A percentile compares a stretch with the other conserved stretches of the same genome.
Conservation (phyloP, 208 protist species). For the Leptomonas pyrrhocoris region DNA sequence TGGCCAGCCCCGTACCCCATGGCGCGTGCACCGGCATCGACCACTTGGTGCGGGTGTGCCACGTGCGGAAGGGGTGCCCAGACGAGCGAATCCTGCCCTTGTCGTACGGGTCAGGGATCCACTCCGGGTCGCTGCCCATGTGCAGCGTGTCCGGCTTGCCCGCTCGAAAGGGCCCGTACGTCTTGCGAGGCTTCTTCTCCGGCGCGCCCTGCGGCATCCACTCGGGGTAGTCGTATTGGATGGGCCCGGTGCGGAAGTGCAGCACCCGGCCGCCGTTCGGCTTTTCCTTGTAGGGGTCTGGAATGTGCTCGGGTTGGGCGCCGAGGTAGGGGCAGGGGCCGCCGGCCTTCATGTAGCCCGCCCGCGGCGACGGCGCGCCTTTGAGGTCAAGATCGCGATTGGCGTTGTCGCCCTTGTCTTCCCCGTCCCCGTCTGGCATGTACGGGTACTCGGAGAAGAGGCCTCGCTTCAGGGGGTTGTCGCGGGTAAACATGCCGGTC, state of each 20-base stretch:
- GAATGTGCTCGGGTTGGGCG: slow-evolving; percentile 76
- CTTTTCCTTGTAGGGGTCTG: slow-evolving; percentile 81
- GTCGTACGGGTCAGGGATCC: slow-evolving; percentile 87
- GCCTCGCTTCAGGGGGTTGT: slow-evolving; percentile 75
- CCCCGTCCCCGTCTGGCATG: slow-evolving; percentile 69
- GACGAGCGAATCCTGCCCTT: slow-evolving; percentile 61
- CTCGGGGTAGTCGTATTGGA: slow-evolving; percentile 59
- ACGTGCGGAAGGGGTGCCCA: slow-evolving; percentile 80
- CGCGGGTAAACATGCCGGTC: slow-evolving; percentile 69
- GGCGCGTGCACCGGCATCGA: slow-evolving; percentile 86
- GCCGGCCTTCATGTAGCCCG: slow-evolving; percentile 70
- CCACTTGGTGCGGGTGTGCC: slow-evolving; percentile 90
- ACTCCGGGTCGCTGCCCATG: slow-evolving; percentile 76
- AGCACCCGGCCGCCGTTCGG: slow-evolving; percentile 67
- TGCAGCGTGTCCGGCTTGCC: slow-evolving; percentile 59
- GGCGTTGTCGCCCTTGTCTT: slow-evolving; percentile 21
- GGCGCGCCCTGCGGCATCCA: slow-evolving; percentile 88
- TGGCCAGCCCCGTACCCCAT: slow-evolving; percentile 81
- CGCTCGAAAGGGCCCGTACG: slow-evolving; percentile 72
- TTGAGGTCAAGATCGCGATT: slow-evolving; percentile 17
- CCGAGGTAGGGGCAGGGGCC: slow-evolving; percentile 75
- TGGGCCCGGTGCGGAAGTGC: slow-evolving; percentile 76
- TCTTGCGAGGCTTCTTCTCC: slow-evolving; percentile 50
- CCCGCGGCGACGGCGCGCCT: slow-evolving; percentile 28
- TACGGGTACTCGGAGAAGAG: slow-evolving; percentile 82